These are phyloP conservation scores for Barnettozyma wickerhamii DNA, from an alignment of 805 yeast species.

Conservation along the genomic window DNA sequence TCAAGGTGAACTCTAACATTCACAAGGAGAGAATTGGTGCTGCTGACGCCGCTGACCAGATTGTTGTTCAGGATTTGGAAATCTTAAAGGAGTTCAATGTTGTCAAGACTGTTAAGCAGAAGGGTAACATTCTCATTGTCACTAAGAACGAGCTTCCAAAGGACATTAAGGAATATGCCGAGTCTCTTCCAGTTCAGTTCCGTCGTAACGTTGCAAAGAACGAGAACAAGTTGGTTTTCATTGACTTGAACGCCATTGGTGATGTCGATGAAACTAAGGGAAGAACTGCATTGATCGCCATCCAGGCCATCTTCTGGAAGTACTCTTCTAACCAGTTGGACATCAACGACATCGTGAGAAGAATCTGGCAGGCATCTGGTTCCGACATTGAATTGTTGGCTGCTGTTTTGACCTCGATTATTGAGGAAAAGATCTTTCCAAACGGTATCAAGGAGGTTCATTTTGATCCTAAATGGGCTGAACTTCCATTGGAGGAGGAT, in stretches of 20 bases:
- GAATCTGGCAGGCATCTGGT: slow-evolving; percentile 77
- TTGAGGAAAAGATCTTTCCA: slow-evolving; percentile 48
- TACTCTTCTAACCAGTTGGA: slow-evolving; percentile 56
- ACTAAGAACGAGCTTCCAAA: slow-evolving; percentile 31
- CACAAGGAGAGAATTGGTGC: slow-evolving; percentile 24
- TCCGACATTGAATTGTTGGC: slow-evolving; percentile 77
- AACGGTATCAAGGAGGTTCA: slow-evolving; percentile 37
- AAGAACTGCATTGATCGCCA: slow-evolving; percentile 66
- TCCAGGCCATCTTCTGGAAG: slow-evolving; percentile 80
- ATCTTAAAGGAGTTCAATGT: slow-evolving; percentile 59
- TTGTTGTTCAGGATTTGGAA: slow-evolving; percentile 56
- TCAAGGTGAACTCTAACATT: slow-evolving; percentile 16
- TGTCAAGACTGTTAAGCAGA: slow-evolving; percentile 49
- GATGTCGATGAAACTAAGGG: slow-evolving; percentile 72
- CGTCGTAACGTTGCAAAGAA: slow-evolving; percentile 50
- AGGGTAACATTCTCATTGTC: slow-evolving; percentile 52
- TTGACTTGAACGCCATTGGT: slow-evolving; percentile 62
- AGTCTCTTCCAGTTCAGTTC: slow-evolving; percentile 51
- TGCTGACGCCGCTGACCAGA: slow-evolving; percentile 59
- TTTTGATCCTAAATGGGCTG: slow-evolving; percentile 25
- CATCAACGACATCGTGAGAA: slow-evolving; percentile 62
- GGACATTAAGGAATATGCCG: slow-evolving; percentile 41
- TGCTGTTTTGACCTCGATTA: slow-evolving; percentile 60
- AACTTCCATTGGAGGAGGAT: slow-evolving; percentile 28
- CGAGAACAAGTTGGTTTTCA: slow-evolving; percentile 45